These are phyloP conservation scores for Groenewaldozyma auringiensis DNA, from an alignment of 1,139 yeast genomes.

Conservation along the genomic window DNA sequence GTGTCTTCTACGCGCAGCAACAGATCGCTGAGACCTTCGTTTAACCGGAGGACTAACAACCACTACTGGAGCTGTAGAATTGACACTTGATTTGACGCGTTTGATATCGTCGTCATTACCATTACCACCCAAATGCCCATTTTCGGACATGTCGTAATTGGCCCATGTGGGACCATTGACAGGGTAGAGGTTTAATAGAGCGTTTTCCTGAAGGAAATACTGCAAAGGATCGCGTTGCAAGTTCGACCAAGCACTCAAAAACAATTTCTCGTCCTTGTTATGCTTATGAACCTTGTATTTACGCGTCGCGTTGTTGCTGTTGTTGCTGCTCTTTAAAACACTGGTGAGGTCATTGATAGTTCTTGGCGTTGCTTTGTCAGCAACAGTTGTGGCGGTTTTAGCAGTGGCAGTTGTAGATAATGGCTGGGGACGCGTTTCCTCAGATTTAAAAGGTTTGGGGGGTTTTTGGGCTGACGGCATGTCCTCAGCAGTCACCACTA, in stretches of 20 bases:
- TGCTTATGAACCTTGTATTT: constrained; percentile 16
- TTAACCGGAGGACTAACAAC: not conserved
- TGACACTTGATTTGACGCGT: too few relatives aligned
- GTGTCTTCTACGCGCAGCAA: not conserved
- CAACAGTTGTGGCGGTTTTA: not conserved
- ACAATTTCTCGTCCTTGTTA: constrained; percentile 16
- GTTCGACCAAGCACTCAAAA: constrained; percentile 25
- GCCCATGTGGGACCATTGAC: constrained; percentile 29
- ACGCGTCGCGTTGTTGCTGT: not conserved
- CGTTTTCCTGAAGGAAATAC: constrained; percentile 25
- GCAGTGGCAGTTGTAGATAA: not conserved
- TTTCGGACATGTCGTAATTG: constrained; percentile 20
- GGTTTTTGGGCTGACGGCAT: not conserved
- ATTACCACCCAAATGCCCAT: too few relatives aligned
- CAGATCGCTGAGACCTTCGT: not conserved
- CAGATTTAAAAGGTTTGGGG: not conserved
- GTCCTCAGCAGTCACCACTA: not conserved
- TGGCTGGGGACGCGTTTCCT: not conserved
- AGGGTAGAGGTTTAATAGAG: constrained; percentile 26
- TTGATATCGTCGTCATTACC: not conserved
- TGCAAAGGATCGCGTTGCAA: constrained; percentile 25
- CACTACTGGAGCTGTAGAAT: too few relatives aligned
- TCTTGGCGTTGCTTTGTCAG: not conserved
- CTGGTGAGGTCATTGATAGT: not conserved
- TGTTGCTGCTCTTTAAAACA: not conserved